Base-by-base conservation (phyloP, 2,329 filamentous ascomycete species). In the Capronia americana region DNA sequence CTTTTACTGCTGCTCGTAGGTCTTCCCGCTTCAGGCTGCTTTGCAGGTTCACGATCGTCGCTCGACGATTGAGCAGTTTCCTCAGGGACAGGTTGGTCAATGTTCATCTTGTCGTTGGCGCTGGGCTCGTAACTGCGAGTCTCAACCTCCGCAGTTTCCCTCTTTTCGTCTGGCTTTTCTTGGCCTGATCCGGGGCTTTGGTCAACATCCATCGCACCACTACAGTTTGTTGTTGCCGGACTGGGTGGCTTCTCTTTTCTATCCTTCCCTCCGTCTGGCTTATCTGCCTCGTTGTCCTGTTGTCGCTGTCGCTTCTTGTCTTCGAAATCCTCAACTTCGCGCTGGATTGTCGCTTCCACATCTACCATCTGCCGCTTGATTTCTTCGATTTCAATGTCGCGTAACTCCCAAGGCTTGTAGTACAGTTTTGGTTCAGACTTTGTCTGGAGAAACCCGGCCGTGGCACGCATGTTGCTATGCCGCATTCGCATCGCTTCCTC, bases 351-450 rank as follows among this genome's bases (percentile, higher is more conserved):
- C 1, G 81, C 82, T 76, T 92, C 85, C 17, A 86, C 86, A 60
- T 90, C 86, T 55, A 84, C 82, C 30, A 92, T 83, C 77, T 97
- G 93, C 4, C 85, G 81, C 54, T 88, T 85, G 75, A 97, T 91
- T 11, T 78, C 82, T 4, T 87, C 85, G 77, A 93, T 87, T 76
- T 97, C 90, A 53, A 86, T 83, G 4, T 81, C 77, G 34, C 87
- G 87, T 63, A 91, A 83, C 72, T 92, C 88, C 90, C 91, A 96
- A 0, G 94, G 94, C 54, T 90, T 88, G 78, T 95, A 97, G 77
- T 90, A 94, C 92, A 97, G 81, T 70, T 81, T 85, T 2, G 94
- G 94, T 72, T 89, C 83, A 46, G 88, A 81, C 71, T 81, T 87
- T 4, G 94, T 97, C 70, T 84, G 83, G 57, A 97, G 80, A 74